phyloP scores from a whole-genome alignment of 495 filamentous ascomycete genomes.

The Hypoxylon rickii region DNA sequence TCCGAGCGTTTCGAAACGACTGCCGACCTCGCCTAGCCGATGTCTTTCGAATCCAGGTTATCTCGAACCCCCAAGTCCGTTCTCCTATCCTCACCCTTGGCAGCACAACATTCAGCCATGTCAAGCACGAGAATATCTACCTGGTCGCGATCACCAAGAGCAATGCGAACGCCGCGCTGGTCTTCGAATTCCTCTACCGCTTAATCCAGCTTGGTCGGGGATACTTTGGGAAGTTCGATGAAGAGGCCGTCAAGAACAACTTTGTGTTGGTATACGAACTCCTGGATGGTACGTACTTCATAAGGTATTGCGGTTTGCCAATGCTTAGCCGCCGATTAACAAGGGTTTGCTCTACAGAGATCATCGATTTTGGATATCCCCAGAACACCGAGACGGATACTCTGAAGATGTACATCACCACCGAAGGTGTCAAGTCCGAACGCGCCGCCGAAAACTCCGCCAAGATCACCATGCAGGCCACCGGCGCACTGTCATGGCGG shows the following conservation, averaged over 20 bases:
- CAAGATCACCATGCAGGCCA: constrained; percentile 99
- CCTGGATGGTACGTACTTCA: constrained; percentile 71
- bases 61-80: constrained; percentile 96
- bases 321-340: too few species aligned
- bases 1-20: constrained; percentile 96
- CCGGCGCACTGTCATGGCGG: constrained; percentile 94
- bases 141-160: constrained; percentile 97
- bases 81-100: constrained; percentile 97
- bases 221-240: constrained; percentile 99
- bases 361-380: constrained; percentile 98
- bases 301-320: too few species aligned
- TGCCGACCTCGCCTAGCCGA: constrained; percentile 96
- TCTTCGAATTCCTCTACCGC: constrained; percentile 97
- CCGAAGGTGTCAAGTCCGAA: constrained; percentile 97
- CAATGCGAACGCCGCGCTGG: constrained; percentile 98
- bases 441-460: constrained; percentile 90
- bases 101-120: constrained; percentile 98
- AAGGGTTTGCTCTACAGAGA: constrained; percentile 76
- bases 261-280: constrained; percentile 99
- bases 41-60: constrained; percentile 99
- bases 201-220: constrained; percentile 87
- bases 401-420: constrained; percentile 99
- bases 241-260: constrained; percentile 99
- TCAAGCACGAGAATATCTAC: constrained; percentile 99
- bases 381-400: constrained; percentile 99